Percentiles rank a stretch among this genome's conserved stretches.
These are phyloP conservation scores for Botrytis pseudocinerea DNA, from an alignment of 2,329 filamentous ascomycete genomes.

Conservation along the genomic window DNA sequence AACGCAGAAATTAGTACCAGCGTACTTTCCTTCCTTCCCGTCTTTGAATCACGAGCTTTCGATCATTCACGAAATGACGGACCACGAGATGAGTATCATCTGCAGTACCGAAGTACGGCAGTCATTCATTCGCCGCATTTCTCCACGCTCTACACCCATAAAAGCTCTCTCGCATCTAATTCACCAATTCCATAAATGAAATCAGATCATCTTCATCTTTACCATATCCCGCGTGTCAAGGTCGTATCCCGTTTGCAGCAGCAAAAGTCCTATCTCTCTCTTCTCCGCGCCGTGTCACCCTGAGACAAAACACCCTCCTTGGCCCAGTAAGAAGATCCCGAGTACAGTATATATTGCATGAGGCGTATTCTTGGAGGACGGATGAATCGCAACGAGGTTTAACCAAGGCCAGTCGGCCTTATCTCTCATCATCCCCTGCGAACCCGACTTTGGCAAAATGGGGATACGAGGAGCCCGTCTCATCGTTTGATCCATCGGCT, in stretches of 20 bases:
- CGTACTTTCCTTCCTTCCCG: neutral
- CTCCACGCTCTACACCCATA: neutral
- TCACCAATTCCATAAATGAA: neutral
- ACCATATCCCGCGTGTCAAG: neutral
- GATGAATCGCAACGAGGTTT: conserved; percentile 1
- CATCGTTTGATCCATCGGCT: too few relatives aligned
- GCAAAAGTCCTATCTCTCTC: neutral
- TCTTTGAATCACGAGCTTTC: conserved; percentile 14
- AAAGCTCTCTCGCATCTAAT: neutral
- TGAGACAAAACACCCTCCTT: neutral
- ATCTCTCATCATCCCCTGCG: conserved; percentile 9
- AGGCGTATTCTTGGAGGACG: neutral
- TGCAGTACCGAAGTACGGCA: conserved; percentile 13
- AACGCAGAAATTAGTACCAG: neutral
- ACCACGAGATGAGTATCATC: neutral
- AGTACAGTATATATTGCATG: conserved; percentile 14
- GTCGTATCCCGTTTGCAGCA: conserved; percentile 13
- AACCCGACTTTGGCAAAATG: conserved; percentile 10
- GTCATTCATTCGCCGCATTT: neutral
- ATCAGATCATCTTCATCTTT: conserved; percentile 7
- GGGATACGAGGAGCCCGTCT: conserved; percentile 9
- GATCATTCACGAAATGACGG: neutral
- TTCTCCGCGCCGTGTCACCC: neutral
- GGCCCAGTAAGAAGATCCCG: conserved; percentile 5
- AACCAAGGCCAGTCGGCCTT: conserved; percentile 9